Evolutionary conservation across 148 eudicot genomes (phyloP).

Genomic region (Mesembryanthemum crystallinum): DNA sequence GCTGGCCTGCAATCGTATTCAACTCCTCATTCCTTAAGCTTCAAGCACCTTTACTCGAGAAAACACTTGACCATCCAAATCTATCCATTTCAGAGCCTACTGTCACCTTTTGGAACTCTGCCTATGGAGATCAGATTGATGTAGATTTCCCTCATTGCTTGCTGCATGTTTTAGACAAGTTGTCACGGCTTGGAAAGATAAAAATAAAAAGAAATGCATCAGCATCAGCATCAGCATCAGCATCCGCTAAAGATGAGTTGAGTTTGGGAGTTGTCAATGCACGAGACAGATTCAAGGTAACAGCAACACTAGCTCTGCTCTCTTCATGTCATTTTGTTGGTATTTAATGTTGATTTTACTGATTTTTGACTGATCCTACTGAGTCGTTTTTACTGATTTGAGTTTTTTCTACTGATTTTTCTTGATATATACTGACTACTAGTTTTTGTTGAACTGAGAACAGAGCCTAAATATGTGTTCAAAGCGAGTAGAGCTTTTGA

Average conservation of each 20-base stretch:
- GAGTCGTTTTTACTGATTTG: no score
- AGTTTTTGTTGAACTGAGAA: no score
- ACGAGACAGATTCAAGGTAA: constrained; percentile 34
- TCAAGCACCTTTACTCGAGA: constrained; percentile 55
- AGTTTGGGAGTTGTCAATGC: constrained; percentile 18
- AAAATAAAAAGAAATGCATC: constrained; percentile 34
- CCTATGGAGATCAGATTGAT: constrained; percentile 47
- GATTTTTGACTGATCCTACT: no score
- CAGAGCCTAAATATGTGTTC: constrained; percentile 36
- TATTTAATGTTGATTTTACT: no score
- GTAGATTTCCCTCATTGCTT: constrained; percentile 57
- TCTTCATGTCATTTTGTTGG: no score
- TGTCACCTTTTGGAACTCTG: constrained; percentile 72
- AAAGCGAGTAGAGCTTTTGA: constrained; percentile 62
- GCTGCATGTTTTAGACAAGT: constrained; percentile 57
- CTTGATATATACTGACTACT: no score
- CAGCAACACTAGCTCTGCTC: constrained; percentile 22
- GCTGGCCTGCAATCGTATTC: constrained; percentile 51
- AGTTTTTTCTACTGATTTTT: no score
- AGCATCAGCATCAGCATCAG: background rate
- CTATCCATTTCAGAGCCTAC: constrained; percentile 56
- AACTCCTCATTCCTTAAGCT: constrained; percentile 57
- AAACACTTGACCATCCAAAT: constrained; percentile 65
- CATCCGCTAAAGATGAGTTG: constrained; percentile 15
- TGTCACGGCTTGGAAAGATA: constrained; percentile 48